Evolutionary conservation across 176 grass and related monocot genomes (phyloP).

Genomic region (Oryza glaberrima): DNA sequence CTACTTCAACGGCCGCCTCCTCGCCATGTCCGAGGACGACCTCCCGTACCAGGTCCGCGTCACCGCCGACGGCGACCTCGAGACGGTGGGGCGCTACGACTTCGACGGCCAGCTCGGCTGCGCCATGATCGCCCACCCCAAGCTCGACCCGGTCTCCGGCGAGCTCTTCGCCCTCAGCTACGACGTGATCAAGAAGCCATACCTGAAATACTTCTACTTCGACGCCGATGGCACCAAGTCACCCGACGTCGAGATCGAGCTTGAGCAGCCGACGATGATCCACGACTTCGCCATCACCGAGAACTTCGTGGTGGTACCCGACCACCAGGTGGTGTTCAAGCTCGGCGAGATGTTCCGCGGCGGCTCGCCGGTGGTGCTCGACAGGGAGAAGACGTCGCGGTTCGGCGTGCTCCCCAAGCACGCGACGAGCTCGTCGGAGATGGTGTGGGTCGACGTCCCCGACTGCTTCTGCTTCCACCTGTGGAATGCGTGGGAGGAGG

Average conservation of each 20-base stretch:
- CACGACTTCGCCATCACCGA: constrained; percentile 97
- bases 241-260: constrained; percentile 65
- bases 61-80: constrained; percentile 54
- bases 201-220: constrained; percentile 83
- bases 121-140: constrained; percentile 88
- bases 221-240: constrained; percentile 66
- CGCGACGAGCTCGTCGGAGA: constrained; percentile 57
- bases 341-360: constrained; percentile 85
- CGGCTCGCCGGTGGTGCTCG: constrained; percentile 74
- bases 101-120: constrained; percentile 66
- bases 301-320: constrained; percentile 73
- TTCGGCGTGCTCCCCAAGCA: constrained; percentile 87
- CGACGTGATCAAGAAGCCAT: constrained; percentile 73
- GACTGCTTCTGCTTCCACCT: constrained; percentile 99
- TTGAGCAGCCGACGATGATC: constrained; percentile 88
- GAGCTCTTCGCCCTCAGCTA: constrained; percentile 93
- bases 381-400: constrained; percentile 68
- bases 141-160: constrained; percentile 63
- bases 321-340: constrained; percentile 93
- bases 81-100: constrained; percentile 64
- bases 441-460: constrained; percentile 85
- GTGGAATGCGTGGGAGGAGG: constrained; percentile 96
- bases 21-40: constrained; percentile 98
- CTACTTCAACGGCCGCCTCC: constrained; percentile 81
- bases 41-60: constrained; percentile 80